Evolutionary conservation across 768 basidiomycete genomes (phyloP), one percentile per base, ranked within the genome.

Genomic region (Calocybe gangraenosa): DNA sequence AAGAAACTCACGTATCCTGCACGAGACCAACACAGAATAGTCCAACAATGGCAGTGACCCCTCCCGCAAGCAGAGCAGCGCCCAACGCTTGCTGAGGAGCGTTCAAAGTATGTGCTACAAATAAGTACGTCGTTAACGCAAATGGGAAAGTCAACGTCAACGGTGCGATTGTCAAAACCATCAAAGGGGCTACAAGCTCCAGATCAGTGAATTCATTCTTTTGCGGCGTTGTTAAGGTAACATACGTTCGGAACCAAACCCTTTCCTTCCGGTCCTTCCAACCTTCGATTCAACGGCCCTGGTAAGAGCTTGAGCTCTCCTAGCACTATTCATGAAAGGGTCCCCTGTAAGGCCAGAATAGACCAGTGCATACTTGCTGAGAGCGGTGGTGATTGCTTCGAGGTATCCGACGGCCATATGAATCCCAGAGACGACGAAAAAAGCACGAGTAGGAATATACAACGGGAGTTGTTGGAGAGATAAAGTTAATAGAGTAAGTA

Each of bases 1-100:
- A 31, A 34, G 40, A 34, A 39, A 65, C 73, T 58, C 49, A 73
- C 70, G 68, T 64, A 64, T 95, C 92, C 50, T 80, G 78, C 31
- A 93, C 78, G 3, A 92, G 69, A 3, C 88, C 88, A 6, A 89
- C 80, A 51, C 87, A 91, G 55, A 92, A 92, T 60, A 87, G 58
- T 1, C 89, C 85, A 23, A 92, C 88, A 17, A 93, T 68, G 4
- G 85, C 87, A 0, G 89, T 89, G 14, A 90, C 80, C 8, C 78
- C 81, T 2, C 84, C 92, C 18, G 85, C 86, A 3, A 94, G 68
- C 13, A 94, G 53, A 1, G 87, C 81, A 17, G 87, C 86, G 10
- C 82, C 74, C 7, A 92, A 70, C 0, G 91, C 89, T 54, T 86
- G 76, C 37, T 81, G 62, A 0, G 90, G 88, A 19, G 82, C 79